Evolutionary conservation across 2,329 filamentous ascomycete species (phyloP).

Genomic region (Annulohypoxylon truncatum): DNA sequence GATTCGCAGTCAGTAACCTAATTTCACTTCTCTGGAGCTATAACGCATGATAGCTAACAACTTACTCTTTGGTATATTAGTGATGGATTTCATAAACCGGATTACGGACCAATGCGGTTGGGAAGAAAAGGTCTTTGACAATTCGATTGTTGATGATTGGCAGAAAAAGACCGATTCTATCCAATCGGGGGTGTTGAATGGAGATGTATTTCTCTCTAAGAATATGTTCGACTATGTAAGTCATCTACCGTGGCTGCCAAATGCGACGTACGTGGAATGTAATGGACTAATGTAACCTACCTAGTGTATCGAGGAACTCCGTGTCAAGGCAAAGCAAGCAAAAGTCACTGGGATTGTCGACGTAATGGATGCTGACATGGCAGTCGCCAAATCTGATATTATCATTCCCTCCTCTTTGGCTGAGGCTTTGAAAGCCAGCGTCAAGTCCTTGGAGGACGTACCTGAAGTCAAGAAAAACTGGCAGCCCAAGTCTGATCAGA

Average conservation of each 20-base stretch:
- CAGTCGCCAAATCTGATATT: not conserved
- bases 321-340: not conserved
- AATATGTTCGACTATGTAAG: not conserved
- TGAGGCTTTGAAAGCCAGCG: not conserved
- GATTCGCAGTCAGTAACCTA: conserved; percentile 45
- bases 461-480: not conserved
- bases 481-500: not conserved
- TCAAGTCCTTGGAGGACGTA: not conserved
- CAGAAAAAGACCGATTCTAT: not conserved
- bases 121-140: not conserved
- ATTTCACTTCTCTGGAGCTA: not conserved
- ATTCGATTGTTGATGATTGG: not conserved
- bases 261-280: no score
- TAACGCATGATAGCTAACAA: not conserved
- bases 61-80: not conserved
- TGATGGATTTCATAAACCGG: not conserved
- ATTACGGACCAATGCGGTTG: not conserved
- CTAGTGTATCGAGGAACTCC: not conserved
- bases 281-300: not conserved
- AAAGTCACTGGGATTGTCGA: not conserved
- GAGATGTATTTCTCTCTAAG: not conserved
- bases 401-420: not conserved
- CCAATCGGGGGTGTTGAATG: not conserved
- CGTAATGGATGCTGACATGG: not conserved
- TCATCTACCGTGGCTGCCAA: not conserved